Conservation (phyloP, 2,329 filamentous ascomycete species). For the Fusarium concolor region DNA sequence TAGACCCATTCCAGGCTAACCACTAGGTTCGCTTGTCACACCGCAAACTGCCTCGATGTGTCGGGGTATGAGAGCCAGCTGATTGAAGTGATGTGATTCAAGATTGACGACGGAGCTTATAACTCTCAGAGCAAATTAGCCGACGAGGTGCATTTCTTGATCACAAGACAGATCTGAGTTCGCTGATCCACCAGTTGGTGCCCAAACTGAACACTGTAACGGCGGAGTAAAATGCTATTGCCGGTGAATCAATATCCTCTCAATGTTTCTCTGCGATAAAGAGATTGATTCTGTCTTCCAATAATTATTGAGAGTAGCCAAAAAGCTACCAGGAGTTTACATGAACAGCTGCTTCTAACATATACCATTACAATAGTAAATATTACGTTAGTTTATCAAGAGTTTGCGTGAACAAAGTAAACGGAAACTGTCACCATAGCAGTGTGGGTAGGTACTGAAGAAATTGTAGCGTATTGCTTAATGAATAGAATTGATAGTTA, state of each 20-base stretch:
- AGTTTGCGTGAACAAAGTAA: neutral
- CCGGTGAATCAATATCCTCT: neutral
- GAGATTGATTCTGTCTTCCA: neutral
- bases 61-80: slow-evolving; percentile 2
- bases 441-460: neutral
- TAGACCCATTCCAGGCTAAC: slow-evolving; percentile 41
- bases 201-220: neutral
- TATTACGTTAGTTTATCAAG: neutral
- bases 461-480: too few species aligned
- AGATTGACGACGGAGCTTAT: slow-evolving; percentile 9
- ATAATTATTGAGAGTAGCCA: too few species aligned
- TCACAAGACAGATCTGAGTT: slow-evolving; percentile 14
- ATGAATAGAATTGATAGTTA: too few species aligned
- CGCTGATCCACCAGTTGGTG: slow-evolving; percentile 6
- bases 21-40: slow-evolving; percentile 37
- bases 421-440: too few species aligned
- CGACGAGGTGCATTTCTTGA: slow-evolving; percentile 10
- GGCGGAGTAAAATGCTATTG: neutral
- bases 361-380: too few species aligned
- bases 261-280: neutral
- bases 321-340: too few species aligned
- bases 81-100: slow-evolving; percentile 23
- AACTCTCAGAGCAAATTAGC: slow-evolving; percentile 1
- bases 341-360: too few species aligned
- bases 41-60: slow-evolving; percentile 34